Conservation (phyloP, 371 early-diverging fungal species). For the Caulochytrium protostelioides region DNA sequence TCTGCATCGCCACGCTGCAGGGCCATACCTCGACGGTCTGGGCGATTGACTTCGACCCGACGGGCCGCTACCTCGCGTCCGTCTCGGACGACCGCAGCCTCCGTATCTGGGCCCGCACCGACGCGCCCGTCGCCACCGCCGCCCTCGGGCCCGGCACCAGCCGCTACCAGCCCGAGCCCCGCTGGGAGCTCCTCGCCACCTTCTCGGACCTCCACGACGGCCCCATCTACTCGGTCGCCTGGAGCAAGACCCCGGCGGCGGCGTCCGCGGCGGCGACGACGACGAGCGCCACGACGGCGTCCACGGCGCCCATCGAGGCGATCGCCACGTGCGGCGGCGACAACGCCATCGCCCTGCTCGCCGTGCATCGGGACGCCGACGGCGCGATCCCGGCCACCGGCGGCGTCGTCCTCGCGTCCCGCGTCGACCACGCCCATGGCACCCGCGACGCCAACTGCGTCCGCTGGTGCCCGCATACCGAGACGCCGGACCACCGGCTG, state of each 20-base stretch:
- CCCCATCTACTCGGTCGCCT: conserved; percentile 77
- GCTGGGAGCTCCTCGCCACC: conserved; percentile 44
- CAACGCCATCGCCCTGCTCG: conserved; percentile 48
- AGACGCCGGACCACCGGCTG: conserved; percentile 31
- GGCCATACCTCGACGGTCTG: conserved; percentile 85
- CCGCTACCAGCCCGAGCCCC: conserved; percentile 26
- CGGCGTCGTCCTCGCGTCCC: conserved; percentile 10
- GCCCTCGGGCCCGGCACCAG: conserved; percentile 17
- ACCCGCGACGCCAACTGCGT: conserved; percentile 71
- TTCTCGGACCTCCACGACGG: conserved; percentile 46
- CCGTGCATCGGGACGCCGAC: conserved; percentile 5
- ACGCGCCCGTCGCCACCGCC: too few species aligned
- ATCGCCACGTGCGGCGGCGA: conserved; percentile 73
- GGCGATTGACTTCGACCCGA: conserved; percentile 65
- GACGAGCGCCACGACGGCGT: too few species aligned
- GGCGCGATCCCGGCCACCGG: not conserved
- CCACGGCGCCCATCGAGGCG: too few species aligned
- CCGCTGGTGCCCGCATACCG: conserved; percentile 53
- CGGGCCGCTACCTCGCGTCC: conserved; percentile 54
- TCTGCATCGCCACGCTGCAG: conserved; percentile 54
- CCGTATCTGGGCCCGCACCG: conserved; percentile 52
- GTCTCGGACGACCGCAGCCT: conserved; percentile 72
- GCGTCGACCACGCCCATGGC: conserved; percentile 44
- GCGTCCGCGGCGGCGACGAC: too few species aligned
- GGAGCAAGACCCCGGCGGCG: conserved; percentile 48